Base-by-base conservation (phyloP, 768 basidiomycete genomes). In the Suillus ampliporus region DNA sequence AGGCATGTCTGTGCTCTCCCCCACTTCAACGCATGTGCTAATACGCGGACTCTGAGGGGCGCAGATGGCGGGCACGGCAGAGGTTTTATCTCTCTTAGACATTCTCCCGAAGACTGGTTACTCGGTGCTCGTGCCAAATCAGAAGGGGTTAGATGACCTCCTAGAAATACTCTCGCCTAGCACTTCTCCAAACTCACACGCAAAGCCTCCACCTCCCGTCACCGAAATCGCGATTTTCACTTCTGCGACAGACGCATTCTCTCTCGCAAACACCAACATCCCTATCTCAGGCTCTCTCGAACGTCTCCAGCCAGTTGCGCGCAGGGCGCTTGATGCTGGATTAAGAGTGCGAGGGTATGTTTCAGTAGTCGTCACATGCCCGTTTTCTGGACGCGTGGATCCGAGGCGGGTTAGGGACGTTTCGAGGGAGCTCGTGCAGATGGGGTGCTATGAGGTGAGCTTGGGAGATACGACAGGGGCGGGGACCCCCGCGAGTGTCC, bases 401-500 rank as follows among this genome's bases (percentile, higher is more conserved):
- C 85, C 85, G 17, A 74, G 76, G 51, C 76, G 76, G 19, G 94
- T 95, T 9, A 81, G 86, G 57, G 86, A 89, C 43, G 86, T 97
- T 26, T 80, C 92, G 0, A 84, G 84, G 65, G 87, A 84, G 65
- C 73, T 99, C 40, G 63, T 87, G 5, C 88, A 93, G 63, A 95
- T 97, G 92, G 96, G 96, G 0, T 97, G 94, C 72, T 97, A 97
- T 73, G 92, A 99, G 74, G 86, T 96, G 56, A 92, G 92, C 68
- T 77, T 98, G 23, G 95, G 94, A 0, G 97, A 99, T 72, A 99
- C 96, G 3, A 91, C 93, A 2, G 96, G 96, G 0, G 86, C 87
- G 52, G 96, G 91, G 2, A 91, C 89, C 51, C 94, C 95, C 0
- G 76, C 79, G 28, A 84, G 85, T 43, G 84, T 96, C 35, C 75